Evolutionary conservation across 805 yeast genomes (phyloP), one percentile per base, ranked within the genome.

Genomic region (Pichia occidentalis): DNA sequence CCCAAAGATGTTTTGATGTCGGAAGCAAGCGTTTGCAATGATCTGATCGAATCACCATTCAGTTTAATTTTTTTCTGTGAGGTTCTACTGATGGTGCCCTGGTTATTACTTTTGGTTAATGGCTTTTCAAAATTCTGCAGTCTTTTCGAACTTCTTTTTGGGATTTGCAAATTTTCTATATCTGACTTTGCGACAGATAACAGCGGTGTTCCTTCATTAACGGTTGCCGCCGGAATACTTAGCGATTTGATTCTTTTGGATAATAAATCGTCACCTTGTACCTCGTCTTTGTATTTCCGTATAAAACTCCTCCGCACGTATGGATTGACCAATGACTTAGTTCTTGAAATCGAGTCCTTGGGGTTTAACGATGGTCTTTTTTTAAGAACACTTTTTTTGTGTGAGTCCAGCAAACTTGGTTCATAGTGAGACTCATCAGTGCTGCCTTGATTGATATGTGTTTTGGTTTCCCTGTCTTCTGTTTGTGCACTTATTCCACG

Each of bases 91-190:
- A 9, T 5, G 6, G 24, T 10, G 10, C 17, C 17, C 10, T 8
- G 5, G 14, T 27, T 27, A 5, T n/a, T 27, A 11, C 18, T 7
- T 5, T n/a, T n/a, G 9, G 16, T 27, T 10, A 20, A 27, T n/a
- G 6, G 6, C 9, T 39, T 13, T 25, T 26, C 12, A 23, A 25
- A 24, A 18, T 34, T 29, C 5, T 14, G 14, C 24, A 43, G 18
- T 20, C 48, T 28, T 29, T 39, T 45, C 3, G 48, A 42, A 17
- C 42, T 42, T 28, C 48, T 38, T 34, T 42, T 37, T 10, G 48
- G 48, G 22, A 45, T 40, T 27, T 33, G 22, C n/a, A 40, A 19
- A 12, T 25, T 31, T 13, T 22, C 26, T 7, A 11, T 32, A 16
- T 29, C 24, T 4, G 4, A 12, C 10, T 7, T 17, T 13, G 33